A percentile compares a stretch with the other conserved stretches of the same genome.
Conservation (phyloP, 176 grass and related monocot genomes). For the Juncus effusus region DNA sequence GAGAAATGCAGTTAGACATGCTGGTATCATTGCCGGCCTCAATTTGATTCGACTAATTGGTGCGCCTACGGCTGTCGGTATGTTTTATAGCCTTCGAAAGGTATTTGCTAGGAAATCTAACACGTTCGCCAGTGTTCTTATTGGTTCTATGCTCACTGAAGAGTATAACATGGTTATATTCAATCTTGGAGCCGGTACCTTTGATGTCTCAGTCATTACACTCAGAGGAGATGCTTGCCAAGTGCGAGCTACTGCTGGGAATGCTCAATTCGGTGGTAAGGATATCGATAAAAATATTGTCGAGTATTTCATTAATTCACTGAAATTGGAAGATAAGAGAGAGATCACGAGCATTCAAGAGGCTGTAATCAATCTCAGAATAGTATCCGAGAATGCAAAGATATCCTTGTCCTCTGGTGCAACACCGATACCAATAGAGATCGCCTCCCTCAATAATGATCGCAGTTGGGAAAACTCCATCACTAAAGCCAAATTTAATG, state of each 20-base stretch:
- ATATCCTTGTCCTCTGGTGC: conserved; percentile 28
- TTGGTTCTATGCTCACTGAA: background rate
- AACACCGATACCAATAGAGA: conserved; percentile 22
- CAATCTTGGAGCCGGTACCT: conserved; percentile 29
- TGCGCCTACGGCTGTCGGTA: conserved; percentile 17
- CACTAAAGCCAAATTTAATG: conserved; percentile 21
- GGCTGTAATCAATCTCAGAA: conserved; percentile 18
- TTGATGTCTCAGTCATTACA: conserved; percentile 35
- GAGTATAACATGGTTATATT: conserved; percentile 31
- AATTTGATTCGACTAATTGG: conserved; percentile 31
- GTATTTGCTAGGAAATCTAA: conserved; percentile 1
- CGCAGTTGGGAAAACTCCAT: conserved; percentile 16
- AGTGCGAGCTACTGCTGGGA: conserved; percentile 28
- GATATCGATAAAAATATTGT: conserved; percentile 30
- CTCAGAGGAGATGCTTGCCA: conserved; percentile 30
- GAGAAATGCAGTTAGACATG: conserved; percentile 30
- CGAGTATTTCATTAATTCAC: background rate
- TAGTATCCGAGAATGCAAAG: conserved; percentile 30
- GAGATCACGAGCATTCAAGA: conserved; percentile 22
- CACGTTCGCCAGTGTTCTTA: background rate
- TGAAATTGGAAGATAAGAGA: conserved; percentile 10
- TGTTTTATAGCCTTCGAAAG: conserved; percentile 5
- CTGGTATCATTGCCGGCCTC: conserved; percentile 30
- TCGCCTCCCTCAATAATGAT: conserved; percentile 17
- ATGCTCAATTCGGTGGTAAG: conserved; percentile 26